phyloP scores from a whole-genome alignment of 768 basidiomycete species.

The Amanita thiersii region DNA sequence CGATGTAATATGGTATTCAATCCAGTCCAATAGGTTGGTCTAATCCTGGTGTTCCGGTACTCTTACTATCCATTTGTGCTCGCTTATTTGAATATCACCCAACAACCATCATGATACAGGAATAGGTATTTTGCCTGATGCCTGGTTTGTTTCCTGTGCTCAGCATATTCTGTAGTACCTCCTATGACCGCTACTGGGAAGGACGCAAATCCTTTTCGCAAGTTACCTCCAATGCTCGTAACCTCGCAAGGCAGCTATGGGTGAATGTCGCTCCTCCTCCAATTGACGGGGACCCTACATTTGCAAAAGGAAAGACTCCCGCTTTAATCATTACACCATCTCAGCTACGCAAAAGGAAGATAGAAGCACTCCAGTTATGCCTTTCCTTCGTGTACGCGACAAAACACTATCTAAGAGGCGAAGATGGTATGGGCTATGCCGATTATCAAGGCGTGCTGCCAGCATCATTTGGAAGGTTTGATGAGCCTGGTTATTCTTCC shows the following conservation, averaged over 20 bases:
- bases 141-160: background rate
- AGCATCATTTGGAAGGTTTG: constrained; percentile 41
- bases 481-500: constrained; percentile 33
- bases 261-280: constrained; percentile 65
- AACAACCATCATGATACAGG: constrained; percentile 24
- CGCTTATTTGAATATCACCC: background rate
- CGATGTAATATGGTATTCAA: constrained; percentile 2
- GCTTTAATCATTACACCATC: constrained; percentile 32
- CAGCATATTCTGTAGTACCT: constrained; percentile 41
- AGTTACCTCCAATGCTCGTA: constrained; percentile 67
- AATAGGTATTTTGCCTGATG: constrained; percentile 45
- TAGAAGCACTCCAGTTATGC: constrained; percentile 59
- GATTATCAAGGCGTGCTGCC: constrained; percentile 69
- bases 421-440: constrained; percentile 63
- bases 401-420: constrained; percentile 79
- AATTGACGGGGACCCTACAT: constrained; percentile 30
- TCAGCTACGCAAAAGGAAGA: constrained; percentile 60
- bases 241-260: constrained; percentile 75
- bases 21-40: constrained; percentile 54
- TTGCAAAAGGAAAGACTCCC: constrained; percentile 46
- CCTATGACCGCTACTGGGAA: constrained; percentile 84
- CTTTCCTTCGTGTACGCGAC: constrained; percentile 67
- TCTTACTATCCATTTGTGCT: constrained; percentile 14
- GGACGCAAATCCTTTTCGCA: constrained; percentile 79
- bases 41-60: constrained; percentile 83